Base-by-base conservation (phyloP, 2,329 filamentous ascomycete species). In the Hymenoscyphus salicellus region DNA sequence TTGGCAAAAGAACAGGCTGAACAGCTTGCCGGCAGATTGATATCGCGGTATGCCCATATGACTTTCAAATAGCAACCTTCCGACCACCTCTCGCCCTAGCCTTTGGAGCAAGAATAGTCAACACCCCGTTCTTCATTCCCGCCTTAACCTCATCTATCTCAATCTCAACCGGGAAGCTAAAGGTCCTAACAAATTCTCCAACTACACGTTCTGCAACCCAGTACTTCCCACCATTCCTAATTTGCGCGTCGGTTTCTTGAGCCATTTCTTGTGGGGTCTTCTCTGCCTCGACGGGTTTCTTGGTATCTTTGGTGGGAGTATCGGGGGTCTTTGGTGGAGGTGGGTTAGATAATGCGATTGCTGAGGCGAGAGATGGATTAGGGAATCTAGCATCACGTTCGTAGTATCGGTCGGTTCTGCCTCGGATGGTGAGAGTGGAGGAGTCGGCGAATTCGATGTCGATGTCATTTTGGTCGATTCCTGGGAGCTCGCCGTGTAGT, bases 401-500 rank as follows among this genome's bases (percentile, higher is more conserved):
- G 43, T 85, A 78, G 65, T 85, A 79, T 69, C 87, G 85, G 78
- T 93, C 89, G 63, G 86, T 83, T 68, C 82, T 86, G 73, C 91
- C 91, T 63, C 85, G 85, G 75, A 95, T 82, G 68, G 86, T 83
- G 52, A 94, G 79, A 17, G 89, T 93, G 79, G 91, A 88, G 46
- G 84, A 81, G 75, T 94, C 90, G 65, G 86, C 88, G 82, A 93
- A 94, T 74, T 94, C 90, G 75, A 94, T 90, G 74, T 84, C 81
- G 73, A 95, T 81, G 73, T 93, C 82, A 70, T 91, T 86, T 79
- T 91, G 89, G 68, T 85, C 84, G 71, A 93, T 81, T 63, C 91
- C 91, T 0, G 91, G 88, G 6, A 94, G 85, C 77, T 94, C 91
- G 72, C 91, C 91, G 72, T 93, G 86, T n/a, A 94, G 87, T 78